A percentile compares a stretch with the other conserved stretches of the same genome.
These are phyloP conservation scores for Xylariaceae sp. DNA, from an alignment of 2,329 filamentous ascomycete species.

Conservation along the genomic window DNA sequence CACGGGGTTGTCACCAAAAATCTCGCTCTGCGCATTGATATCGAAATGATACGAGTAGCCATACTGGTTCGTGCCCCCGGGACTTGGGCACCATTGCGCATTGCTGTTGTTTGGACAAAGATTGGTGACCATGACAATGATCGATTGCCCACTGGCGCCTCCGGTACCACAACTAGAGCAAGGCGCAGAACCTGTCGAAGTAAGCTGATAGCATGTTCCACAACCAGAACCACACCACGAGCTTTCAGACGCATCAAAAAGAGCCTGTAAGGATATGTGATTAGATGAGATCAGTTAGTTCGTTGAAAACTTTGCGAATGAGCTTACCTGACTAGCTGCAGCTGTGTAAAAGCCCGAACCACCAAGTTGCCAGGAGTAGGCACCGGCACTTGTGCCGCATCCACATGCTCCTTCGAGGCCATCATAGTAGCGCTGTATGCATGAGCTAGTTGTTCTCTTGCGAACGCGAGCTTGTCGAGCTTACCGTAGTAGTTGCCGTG, in stretches of 20 bases:
- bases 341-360: neutral
- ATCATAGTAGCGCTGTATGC: neutral
- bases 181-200: neutral
- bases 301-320: neutral
- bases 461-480: neutral
- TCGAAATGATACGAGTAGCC: neutral
- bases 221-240: neutral
- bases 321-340: neutral
- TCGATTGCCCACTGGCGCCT: neutral
- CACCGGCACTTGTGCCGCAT: neutral
- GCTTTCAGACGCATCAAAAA: neutral
- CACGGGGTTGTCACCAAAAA: neutral
- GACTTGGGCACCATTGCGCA: neutral
- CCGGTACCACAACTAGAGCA: neutral
- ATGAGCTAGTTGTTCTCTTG: neutral
- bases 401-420: neutral
- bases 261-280: neutral
- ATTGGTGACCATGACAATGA: neutral
- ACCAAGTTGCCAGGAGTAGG: neutral
- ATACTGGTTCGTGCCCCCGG: neutral
- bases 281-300: neutral
- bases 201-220: conserved; percentile 1
- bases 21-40: neutral
- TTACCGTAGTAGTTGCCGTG: neutral
- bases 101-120: neutral